Evolutionary conservation across 805 yeast species (phyloP), one percentile per base, ranked within the genome.

Genomic region (Candida qinlingensis): DNA sequence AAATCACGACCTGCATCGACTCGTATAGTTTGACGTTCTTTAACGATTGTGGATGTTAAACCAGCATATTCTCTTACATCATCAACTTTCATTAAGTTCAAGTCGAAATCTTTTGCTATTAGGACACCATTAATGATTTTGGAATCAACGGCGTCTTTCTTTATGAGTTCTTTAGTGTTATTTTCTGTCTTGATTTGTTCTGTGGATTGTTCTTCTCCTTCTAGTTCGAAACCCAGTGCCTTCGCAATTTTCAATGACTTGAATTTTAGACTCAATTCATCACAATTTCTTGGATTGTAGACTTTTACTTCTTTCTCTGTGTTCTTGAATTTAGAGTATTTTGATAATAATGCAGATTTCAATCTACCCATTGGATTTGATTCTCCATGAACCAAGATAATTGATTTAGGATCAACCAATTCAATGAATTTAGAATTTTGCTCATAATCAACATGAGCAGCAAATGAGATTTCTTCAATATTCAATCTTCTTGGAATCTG

Each of bases 371-470:
- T 94, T n/a, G 96, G 97, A 59, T 88, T 90, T 3, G 94, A 82
- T 61, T 94, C 99, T 10, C 99, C 99, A 66, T 94, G 99, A 3
- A 94, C 99, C 47, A 94, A 75, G 50, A 92, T 89, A 51, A 94
- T 87, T 47, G 86, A 82, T 50, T 77, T 77, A 0, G 99, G 96
- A 50, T 85, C 85, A 3, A 94, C 88, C 51, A 82, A 73, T 56
- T 91, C 97, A 50, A 94, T 94, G 61, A 94, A 94, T 48, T 86
- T 87, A 1, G 96, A 73, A 58, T 94, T 94, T 62, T 94, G 97
- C 59, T 87, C 89, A 66, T 85, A 94, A 64, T 94, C 99, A 26
- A 94, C 99, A 67, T 94, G 99, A 0, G 99, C 99, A n/a, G 99
- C 98, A 74, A 94, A 94, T 1, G 98, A 91, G 4, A 94, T 85